Conservation (phyloP, 306 rosid genomes). For the Cicer arietinum region DNA sequence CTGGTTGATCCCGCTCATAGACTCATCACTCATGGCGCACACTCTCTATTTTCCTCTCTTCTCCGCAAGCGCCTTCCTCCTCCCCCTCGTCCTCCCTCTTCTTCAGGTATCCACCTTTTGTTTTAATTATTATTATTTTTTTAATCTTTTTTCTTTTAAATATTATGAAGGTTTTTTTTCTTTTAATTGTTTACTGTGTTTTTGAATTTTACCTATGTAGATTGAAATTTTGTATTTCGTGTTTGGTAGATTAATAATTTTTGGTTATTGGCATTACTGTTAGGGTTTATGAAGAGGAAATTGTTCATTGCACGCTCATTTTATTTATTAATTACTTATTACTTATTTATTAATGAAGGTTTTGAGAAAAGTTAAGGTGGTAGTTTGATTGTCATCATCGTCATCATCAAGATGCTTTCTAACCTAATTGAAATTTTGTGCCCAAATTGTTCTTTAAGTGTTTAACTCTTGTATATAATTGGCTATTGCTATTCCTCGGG, state of each 20-base stretch:
- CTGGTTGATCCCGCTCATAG: conserved; percentile 93
- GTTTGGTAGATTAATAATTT: background rate
- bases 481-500: background rate
- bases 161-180: background rate
- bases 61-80: conserved; percentile 84
- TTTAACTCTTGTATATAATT: background rate
- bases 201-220: background rate
- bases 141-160: background rate
- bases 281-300: conserved; percentile 37
- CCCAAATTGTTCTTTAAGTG: background rate
- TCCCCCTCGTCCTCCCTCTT: conserved; percentile 42
- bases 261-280: background rate
- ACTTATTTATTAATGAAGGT: background rate
- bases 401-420: background rate
- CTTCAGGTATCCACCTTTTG: conserved; percentile 44
- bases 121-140: background rate
- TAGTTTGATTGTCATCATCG: background rate
- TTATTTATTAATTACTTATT: background rate
- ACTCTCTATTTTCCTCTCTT: conserved; percentile 71
- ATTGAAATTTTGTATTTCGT: background rate
- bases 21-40: conserved; percentile 69
- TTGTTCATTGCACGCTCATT: background rate
- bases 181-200: conserved; percentile 9
- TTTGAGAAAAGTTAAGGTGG: conserved; percentile 1
- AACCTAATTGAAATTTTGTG: conserved; percentile 6